Percentiles rank a stretch among this genome's conserved stretches.
Evolutionary conservation across 768 basidiomycete species (phyloP).

Genomic region (Leccinum aurantiacum): DNA sequence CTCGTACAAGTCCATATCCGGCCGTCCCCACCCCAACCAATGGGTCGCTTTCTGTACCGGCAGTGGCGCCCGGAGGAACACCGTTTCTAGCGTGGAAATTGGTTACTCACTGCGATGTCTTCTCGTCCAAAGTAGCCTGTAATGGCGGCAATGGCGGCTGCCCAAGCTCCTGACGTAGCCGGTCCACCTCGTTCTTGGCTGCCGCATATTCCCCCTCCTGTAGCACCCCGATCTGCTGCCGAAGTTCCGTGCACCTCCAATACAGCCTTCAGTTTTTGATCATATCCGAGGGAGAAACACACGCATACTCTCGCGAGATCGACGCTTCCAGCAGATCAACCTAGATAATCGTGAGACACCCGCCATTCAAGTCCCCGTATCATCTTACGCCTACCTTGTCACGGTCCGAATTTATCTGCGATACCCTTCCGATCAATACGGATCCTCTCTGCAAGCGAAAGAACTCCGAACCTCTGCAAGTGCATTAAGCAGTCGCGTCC

Average conservation of each 20-base stretch:
- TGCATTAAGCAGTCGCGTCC: slow-evolving; percentile 62
- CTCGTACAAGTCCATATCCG: slow-evolving; percentile 2
- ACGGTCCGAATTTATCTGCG: slow-evolving; percentile 76
- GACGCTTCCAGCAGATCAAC: slow-evolving; percentile 69
- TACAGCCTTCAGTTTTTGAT: slow-evolving; percentile 10
- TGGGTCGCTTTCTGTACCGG: slow-evolving; percentile 6
- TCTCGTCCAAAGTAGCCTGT: slow-evolving; percentile 75
- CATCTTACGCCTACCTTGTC: slow-evolving; percentile 52
- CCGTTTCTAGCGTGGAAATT: slow-evolving; percentile 13
- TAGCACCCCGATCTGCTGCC: slow-evolving; percentile 60
- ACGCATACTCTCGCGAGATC: slow-evolving; percentile 65
- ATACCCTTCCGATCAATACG: slow-evolving; percentile 13
- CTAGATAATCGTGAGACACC: slow-evolving; percentile 29
- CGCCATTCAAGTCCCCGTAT: slow-evolving; percentile 1
- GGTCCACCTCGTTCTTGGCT: slow-evolving; percentile 77
- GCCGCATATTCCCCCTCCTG: slow-evolving; percentile 75
- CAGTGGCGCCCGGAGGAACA: slow-evolving; percentile 4
- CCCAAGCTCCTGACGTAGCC: slow-evolving; percentile 72
- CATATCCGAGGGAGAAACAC: slow-evolving; percentile 5
- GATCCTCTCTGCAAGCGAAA: slow-evolving; percentile 4
- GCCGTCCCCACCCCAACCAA: slow-evolving; percentile 3
- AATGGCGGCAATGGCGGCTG: slow-evolving; percentile 71
- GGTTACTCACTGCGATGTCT: slow-evolving; percentile 47
- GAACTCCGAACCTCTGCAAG: slow-evolving; percentile 60
- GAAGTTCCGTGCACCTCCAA: slow-evolving; percentile 63